These are phyloP conservation scores for Arxiozyma slooffiae DNA, from an alignment of 1,139 yeast genomes.

Conservation along the genomic window DNA sequence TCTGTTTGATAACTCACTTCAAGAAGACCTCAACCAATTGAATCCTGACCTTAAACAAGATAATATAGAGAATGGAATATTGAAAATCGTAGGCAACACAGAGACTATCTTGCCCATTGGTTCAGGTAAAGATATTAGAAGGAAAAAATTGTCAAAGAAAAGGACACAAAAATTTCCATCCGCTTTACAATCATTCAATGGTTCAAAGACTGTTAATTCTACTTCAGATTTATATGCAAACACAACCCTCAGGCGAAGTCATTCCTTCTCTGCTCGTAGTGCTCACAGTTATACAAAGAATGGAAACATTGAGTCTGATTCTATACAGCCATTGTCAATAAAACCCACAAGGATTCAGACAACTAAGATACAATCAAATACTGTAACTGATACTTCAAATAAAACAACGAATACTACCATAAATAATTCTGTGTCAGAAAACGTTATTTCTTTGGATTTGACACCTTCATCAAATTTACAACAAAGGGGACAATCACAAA, in stretches of 20 bases:
- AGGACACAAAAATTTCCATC: too few relatives aligned
- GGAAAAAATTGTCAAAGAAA: slow-evolving; percentile 1
- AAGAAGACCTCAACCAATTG: neutral
- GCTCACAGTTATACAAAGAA: slow-evolving; percentile 50
- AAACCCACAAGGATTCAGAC: too few relatives aligned
- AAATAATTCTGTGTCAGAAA: neutral
- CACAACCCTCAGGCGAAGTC: neutral
- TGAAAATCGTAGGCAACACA: slow-evolving; percentile 32
- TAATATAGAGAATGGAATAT: slow-evolving; percentile 15
- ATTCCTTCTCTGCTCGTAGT: slow-evolving; percentile 71
- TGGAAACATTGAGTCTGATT: neutral
- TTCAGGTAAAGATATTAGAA: neutral
- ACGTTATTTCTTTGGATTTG: too few relatives aligned
- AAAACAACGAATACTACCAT: neutral
- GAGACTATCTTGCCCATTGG: slow-evolving; percentile 30
- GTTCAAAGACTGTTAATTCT: too few relatives aligned
- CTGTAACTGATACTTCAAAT: too few relatives aligned
- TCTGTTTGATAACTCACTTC: too few relatives aligned
- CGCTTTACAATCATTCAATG: too few relatives aligned
- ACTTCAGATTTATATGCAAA: neutral
- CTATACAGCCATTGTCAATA: too few relatives aligned
- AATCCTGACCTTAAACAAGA: neutral
- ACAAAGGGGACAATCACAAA: too few relatives aligned
- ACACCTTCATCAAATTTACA: too few relatives aligned
- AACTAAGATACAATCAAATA: too few relatives aligned